Evolutionary conservation across 768 basidiomycete species (phyloP), one percentile per base, ranked within the genome.

Genomic region (Cystobasidium tubakii): DNA sequence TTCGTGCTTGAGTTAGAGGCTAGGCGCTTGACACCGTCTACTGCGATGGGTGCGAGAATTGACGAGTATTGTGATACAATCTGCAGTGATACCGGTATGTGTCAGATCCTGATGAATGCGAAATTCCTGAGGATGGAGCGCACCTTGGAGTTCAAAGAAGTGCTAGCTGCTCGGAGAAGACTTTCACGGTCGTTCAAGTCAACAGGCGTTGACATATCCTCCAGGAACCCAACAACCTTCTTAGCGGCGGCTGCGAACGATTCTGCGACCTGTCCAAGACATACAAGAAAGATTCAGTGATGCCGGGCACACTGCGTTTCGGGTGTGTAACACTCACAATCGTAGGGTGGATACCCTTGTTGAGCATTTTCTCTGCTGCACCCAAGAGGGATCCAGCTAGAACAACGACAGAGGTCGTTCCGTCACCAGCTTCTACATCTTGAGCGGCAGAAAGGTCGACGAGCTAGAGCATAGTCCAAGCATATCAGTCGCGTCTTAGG

Each of bases 31-130:
- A 99, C 96, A 33, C 95, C 93, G 66, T 88, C 86, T n/a, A 99
- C 96, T 19, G 96, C 96, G 77, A 98, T 99, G 44, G 96, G 96
- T n/a, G 96, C 91, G 76, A 99, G 86, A 43, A 91, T 94, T 15
- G 93, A 91, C 1, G 96, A 98, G 81, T 98, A 98, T 85, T 98
- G 96, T 21, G 96, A 98, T 50, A 98, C 96, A 78, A 99, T 96
- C 94, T 97, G 79, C 31, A 34, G 13, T 25, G 1, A 34, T 25
- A 34, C 65, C 1, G 55, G 27, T 19, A 29, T 4, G 34, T 34
- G 17, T 42, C 42, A 19, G 65, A 15, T 53, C 33, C 39, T 29
- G 63, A 55, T 29, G 13, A 0, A 1, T 29, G n/a, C 21, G 7
- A 15, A 39, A 62, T 23, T 23, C 42, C 10, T 6, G 43, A 74